Evolutionary conservation across 2,329 filamentous ascomycete species (phyloP), one percentile per base, ranked within the genome.

Genomic region (Stylonectria norvegica): DNA sequence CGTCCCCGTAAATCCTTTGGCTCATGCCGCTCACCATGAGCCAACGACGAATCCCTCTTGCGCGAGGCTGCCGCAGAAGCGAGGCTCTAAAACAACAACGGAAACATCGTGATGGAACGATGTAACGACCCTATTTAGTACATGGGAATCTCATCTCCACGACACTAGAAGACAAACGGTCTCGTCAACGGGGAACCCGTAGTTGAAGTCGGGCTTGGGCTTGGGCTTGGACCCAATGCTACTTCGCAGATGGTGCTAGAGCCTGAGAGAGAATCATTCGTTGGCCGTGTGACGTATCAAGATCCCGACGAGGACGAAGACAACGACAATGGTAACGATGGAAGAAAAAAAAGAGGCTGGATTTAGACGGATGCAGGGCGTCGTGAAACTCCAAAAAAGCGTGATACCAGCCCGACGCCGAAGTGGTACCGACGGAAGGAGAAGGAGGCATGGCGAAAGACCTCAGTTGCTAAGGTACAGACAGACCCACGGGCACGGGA

Each of bases 151-250:
- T 15, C 14, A 10, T 30, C 27, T 30, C 14, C 14, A 30, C 8
- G 22, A 25, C 9, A 14, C 27, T 15, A 15, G 14, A 14, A 10
- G 6, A 14, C 14, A 30, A 15, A 15, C 27, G 40, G 47, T 46
- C 40, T 44, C 49, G 31, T 28, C 35, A 37, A 23, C 39, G 49
- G 36, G 43, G 49, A 52, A 52, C 49, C 49, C 49, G 49, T 40
- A 52, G 39, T 49, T 52, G 27, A 15, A n/a, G n/a, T n/a, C n/a
- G n/a, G n/a, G n/a, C n/a, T n/a, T n/a, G n/a, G n/a, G n/a, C n/a
- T n/a, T n/a, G n/a, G n/a, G n/a, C n/a, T n/a, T n/a, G n/a, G n/a
- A n/a, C n/a, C n/a, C n/a, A n/a, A n/a, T n/a, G n/a, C n/a, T n/a
- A n/a, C n/a, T n/a, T 37, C 41, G 38, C 30, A n/a, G 29, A 18